phyloP scores from a whole-genome alignment of 768 basidiomycete genomes.

The Lactarius evosmus region DNA sequence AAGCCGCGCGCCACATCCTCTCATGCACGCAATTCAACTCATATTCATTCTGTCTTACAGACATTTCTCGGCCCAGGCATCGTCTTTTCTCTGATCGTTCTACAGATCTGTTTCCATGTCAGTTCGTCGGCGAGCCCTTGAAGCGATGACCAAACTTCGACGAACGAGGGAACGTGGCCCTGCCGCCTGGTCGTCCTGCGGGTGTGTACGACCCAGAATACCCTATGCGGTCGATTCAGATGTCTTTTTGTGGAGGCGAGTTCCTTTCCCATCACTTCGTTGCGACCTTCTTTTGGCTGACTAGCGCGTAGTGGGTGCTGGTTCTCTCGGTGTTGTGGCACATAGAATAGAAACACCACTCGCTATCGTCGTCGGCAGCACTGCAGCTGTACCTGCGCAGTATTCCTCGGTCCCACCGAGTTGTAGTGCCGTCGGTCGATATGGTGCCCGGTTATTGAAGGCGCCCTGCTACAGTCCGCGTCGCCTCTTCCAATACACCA shows the following conservation, averaged over 20 bases:
- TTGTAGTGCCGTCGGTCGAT: background rate
- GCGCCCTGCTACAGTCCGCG: background rate
- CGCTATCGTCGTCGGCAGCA: too few relatives aligned
- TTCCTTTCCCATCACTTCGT: background rate
- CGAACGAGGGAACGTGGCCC: background rate
- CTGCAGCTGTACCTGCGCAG: too few relatives aligned
- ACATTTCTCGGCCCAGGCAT: background rate
- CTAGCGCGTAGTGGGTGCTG: background rate
- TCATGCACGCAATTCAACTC: background rate
- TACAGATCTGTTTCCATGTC: constrained; percentile 5
- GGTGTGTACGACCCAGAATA: background rate
- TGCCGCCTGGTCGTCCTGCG: background rate
- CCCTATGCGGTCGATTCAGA: constrained; percentile 1
- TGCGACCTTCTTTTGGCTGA: background rate
- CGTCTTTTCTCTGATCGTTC: constrained; percentile 4
- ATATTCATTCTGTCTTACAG: too few relatives aligned
- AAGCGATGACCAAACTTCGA: background rate
- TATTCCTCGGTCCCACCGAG: background rate
- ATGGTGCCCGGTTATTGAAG: background rate
- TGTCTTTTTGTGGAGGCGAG: background rate
- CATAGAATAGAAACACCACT: background rate
- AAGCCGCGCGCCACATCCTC: constrained; percentile 29
- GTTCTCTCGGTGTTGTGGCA: background rate
- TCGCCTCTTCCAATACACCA: background rate
- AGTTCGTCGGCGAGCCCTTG: background rate